Conservation (phyloP, 2,329 filamentous ascomycete species). For the Teratosphaeria epicoccoides region DNA sequence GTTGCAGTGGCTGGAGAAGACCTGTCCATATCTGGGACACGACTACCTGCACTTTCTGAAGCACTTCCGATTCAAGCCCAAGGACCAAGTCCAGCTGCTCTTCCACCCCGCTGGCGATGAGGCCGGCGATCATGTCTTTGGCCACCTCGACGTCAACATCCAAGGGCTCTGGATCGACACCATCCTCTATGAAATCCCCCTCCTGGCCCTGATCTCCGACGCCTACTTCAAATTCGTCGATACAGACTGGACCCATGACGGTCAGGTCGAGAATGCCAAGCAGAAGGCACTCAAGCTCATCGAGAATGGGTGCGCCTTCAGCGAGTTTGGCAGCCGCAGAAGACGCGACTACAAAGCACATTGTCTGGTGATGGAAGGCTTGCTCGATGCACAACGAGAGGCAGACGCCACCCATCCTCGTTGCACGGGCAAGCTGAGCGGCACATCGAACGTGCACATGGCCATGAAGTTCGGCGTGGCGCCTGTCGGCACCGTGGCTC, state of each 20-base stretch:
- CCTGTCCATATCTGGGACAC: slow-evolving; percentile 69
- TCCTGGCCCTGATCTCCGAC: slow-evolving; percentile 84
- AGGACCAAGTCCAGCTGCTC: slow-evolving; percentile 63
- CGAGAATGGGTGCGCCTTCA: slow-evolving; percentile 75
- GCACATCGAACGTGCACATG: slow-evolving; percentile 93
- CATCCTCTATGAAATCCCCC: slow-evolving; percentile 93
- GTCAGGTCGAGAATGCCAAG: slow-evolving; percentile 75
- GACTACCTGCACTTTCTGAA: slow-evolving; percentile 74
- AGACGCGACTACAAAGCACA: slow-evolving; percentile 92
- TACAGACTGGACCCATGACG: slow-evolving; percentile 78
- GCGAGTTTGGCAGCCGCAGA: slow-evolving; percentile 85
- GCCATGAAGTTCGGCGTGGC: slow-evolving; percentile 82
- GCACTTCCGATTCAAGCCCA: slow-evolving; percentile 69
- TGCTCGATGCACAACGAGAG: slow-evolving; percentile 68
- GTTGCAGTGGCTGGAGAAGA: slow-evolving; percentile 62
- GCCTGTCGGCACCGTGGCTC: slow-evolving; percentile 82
- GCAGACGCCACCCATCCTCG: slow-evolving; percentile 46
- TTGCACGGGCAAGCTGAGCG: slow-evolving; percentile 62
- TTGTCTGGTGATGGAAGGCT: slow-evolving; percentile 75
- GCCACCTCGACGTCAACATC: slow-evolving; percentile 66
- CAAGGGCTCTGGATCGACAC: slow-evolving; percentile 85
- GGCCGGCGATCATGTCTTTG: slow-evolving; percentile 49
- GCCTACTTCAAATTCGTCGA: slow-evolving; percentile 97
- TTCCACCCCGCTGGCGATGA: slow-evolving; percentile 52
- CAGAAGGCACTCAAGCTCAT: slow-evolving; percentile 69